phyloP scores from a whole-genome alignment of 129 eudicot species.

The Saposhnikovia divaricata region DNA sequence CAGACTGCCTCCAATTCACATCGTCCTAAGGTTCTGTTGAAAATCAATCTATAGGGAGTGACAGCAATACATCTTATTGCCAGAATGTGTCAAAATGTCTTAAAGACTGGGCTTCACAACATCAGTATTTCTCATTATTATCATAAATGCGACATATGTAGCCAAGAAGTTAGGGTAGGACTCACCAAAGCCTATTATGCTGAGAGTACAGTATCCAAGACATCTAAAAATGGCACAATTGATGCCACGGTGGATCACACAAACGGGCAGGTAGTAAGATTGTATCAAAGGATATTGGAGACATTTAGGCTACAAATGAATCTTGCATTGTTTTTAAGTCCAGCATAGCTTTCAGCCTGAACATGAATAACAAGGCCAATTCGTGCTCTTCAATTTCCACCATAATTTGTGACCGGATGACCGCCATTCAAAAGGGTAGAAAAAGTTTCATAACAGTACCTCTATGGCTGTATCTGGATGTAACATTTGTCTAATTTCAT shows the following conservation, averaged over 20 bases:
- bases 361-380: too few species aligned
- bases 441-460: conserved; percentile 60
- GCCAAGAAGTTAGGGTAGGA: conserved; percentile 69
- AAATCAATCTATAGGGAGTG: conserved; percentile 16
- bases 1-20: too few species aligned
- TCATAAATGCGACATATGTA: conserved; percentile 59
- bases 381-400: conserved; percentile 2
- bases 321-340: conserved; percentile 80
- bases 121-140: conserved; percentile 79
- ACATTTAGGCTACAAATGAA: conserved; percentile 74
- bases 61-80: conserved; percentile 64
- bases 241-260: conserved; percentile 59
- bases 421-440: too few species aligned
- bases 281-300: conserved; percentile 76
- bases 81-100: conserved; percentile 65
- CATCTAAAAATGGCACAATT: conserved; percentile 42
- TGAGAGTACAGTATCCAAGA: conserved; percentile 76
- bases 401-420: too few species aligned
- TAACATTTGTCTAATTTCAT: conserved; percentile 53
- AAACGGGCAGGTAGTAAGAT: conserved; percentile 32
- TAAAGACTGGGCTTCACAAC: conserved; percentile 77
- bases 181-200: conserved; percentile 65
- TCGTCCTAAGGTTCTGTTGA: too few species aligned
- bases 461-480: conserved; percentile 79
- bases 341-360: conserved; percentile 42